These are phyloP conservation scores for Magnaporthales sp. DNA, from an alignment of 2,329 filamentous ascomycete species.

Conservation along the genomic window DNA sequence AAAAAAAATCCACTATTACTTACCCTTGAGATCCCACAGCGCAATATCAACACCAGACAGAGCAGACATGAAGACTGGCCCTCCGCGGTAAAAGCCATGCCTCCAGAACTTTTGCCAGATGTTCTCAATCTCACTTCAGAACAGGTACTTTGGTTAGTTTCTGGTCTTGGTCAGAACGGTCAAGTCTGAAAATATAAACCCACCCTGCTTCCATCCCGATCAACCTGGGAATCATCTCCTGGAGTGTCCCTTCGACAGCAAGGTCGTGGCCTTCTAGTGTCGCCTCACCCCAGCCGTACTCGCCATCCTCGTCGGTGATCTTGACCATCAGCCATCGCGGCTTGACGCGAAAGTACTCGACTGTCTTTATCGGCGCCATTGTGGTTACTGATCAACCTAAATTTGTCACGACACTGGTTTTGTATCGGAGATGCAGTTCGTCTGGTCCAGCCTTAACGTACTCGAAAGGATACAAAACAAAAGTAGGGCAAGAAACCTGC, in stretches of 20 bases:
- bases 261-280: constrained; percentile 58
- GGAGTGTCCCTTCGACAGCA: constrained; percentile 56
- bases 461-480: too few species aligned
- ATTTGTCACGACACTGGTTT: background rate
- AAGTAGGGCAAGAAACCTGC: background rate
- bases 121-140: constrained; percentile 54
- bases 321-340: constrained; percentile 64
- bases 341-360: constrained; percentile 59
- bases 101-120: constrained; percentile 62
- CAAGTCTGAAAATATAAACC: constrained; percentile 4
- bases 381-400: background rate
- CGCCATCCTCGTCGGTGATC: constrained; percentile 49
- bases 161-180: background rate
- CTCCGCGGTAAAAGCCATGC: constrained; percentile 59
- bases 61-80: constrained; percentile 63
- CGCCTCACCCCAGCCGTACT: constrained; percentile 57
- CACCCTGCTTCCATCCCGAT: constrained; percentile 56
- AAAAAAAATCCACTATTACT: too few species aligned
- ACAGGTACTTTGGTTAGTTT: background rate
- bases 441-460: too few species aligned
- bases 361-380: constrained; percentile 36
- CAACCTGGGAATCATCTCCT: constrained; percentile 49
- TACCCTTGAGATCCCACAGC: constrained; percentile 58
- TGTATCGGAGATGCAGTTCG: background rate
- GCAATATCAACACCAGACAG: constrained; percentile 65